phyloP scores from a whole-genome alignment of 768 basidiomycete genomes.

The Podaxis sp. region DNA sequence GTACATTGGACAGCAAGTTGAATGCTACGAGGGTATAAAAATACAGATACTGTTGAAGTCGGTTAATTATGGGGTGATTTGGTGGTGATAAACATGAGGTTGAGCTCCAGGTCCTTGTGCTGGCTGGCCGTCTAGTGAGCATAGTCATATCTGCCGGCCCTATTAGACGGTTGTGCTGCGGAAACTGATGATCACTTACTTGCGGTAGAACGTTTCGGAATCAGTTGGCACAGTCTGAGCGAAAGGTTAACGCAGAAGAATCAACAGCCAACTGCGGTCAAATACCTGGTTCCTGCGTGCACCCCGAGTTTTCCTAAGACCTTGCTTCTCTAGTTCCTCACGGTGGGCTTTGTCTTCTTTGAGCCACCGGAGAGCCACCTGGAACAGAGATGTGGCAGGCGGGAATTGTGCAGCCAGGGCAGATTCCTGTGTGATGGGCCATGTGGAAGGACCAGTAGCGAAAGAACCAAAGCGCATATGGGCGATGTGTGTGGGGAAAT shows the following conservation, averaged over 20 bases:
- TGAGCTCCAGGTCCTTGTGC: neutral
- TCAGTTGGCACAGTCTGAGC: conserved; percentile 58
- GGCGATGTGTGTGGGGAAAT: conserved; percentile 91
- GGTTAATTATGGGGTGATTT: neutral
- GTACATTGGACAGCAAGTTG: neutral
- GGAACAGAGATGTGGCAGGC: conserved; percentile 47
- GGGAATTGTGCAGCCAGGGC: conserved; percentile 17
- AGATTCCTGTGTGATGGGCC: conserved; percentile 47
- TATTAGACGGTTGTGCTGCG: neutral
- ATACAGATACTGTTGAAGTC: neutral
- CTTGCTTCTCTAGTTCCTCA: conserved; percentile 49
- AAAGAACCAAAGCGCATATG: conserved; percentile 88
- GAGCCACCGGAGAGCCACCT: conserved; percentile 82
- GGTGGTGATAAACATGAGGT: neutral
- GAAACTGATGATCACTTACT: conserved; percentile 45
- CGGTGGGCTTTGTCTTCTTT: conserved; percentile 74
- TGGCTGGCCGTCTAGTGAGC: conserved; percentile 25
- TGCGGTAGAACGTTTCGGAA: conserved; percentile 82
- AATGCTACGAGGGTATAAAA: conserved; percentile 1
- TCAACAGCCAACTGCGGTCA: conserved; percentile 5
- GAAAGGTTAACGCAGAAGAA: conserved; percentile 2
- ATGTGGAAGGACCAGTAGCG: conserved; percentile 59
- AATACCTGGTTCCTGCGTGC: conserved; percentile 51
- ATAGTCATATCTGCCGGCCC: conserved; percentile 35
- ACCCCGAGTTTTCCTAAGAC: conserved; percentile 53